Percentiles rank a stretch among this genome's conserved stretches.
phyloP scores from a whole-genome alignment of 768 basidiomycete species.

The Candolleomyces eurysporus region DNA sequence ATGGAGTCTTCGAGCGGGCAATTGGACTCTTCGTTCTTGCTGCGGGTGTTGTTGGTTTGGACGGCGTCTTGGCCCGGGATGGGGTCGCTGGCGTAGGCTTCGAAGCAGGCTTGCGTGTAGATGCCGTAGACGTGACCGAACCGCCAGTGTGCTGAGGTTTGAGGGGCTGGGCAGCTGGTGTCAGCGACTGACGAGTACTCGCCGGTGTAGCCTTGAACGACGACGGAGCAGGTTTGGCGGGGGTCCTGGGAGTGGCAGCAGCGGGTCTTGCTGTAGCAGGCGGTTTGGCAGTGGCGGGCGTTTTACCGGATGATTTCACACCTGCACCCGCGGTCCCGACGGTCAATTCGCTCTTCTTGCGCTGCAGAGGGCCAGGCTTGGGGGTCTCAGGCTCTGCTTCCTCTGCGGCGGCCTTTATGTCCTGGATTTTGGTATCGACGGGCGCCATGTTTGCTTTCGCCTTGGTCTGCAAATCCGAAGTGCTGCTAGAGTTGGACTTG shows the following conservation, averaged over 20 bases:
- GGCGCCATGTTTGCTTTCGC: background rate
- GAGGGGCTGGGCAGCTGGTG: slow-evolving; percentile 23
- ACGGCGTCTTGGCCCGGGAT: slow-evolving; percentile 58
- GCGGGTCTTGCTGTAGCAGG: slow-evolving; percentile 9
- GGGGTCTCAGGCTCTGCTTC: slow-evolving; percentile 8
- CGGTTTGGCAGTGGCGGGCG: slow-evolving; percentile 22
- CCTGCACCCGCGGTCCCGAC: slow-evolving; percentile 11
- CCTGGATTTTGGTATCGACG: background rate
- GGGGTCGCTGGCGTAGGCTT: slow-evolving; percentile 18
- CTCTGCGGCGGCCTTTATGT: background rate
- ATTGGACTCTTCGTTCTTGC: slow-evolving; percentile 15
- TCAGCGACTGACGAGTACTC: slow-evolving; percentile 17
- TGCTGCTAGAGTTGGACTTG: background rate
- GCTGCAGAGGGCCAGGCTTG: slow-evolving; percentile 1
- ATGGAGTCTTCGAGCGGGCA: slow-evolving; percentile 57
- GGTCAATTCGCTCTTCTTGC: slow-evolving; percentile 14
- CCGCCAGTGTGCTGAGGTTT: slow-evolving; percentile 35
- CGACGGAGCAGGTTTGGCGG: slow-evolving; percentile 12
- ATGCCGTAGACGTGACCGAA: slow-evolving; percentile 22
- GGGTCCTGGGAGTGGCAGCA: slow-evolving; percentile 17
- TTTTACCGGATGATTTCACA: slow-evolving; percentile 1
- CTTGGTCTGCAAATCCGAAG: background rate
- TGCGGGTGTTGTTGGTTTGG: slow-evolving; percentile 17
- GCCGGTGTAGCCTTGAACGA: slow-evolving; percentile 22
- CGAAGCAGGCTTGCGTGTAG: slow-evolving; percentile 17